Evolutionary conservation across 352 stramenopile species (phyloP), one percentile per base, ranked within the genome.

Genomic region (Thraustochytrium striatum): DNA sequence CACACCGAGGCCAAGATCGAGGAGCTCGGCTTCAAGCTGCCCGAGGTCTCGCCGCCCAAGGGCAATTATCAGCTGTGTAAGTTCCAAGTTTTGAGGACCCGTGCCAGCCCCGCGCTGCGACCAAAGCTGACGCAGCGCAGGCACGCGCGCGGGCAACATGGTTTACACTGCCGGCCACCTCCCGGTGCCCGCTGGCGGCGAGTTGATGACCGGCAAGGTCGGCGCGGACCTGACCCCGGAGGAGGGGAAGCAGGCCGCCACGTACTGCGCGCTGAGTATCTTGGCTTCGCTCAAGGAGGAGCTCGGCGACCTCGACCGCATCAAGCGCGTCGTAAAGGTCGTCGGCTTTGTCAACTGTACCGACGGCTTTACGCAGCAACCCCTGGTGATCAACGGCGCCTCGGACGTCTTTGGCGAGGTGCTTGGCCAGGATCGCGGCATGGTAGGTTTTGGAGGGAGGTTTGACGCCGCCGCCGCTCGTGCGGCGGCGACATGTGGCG

Each of bases 271-370:
- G 57, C 87, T 97, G 25, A 95, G 91, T 82, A 83, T 97, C 53
- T 85, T 96, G 43, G 90, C 90, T 43, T 97, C 93, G 8, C 84
- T 98, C 72, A 93, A 97, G 85, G 86, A 87, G 50, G 89, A 94
- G 75, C 81, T 94, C 44, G 91, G 91, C 50, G 92, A 97, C 84
- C 87, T 97, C 61, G 93, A 97, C 86, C 88, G 91, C 69, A 88
- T 98, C 70, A 94, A 92, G 85, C 88, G 92, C 78, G 87, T 98
- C 59, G 91, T 98, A 36, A 98, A 98, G 89, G 85, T 98, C 65
- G 91, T 97, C 57, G 94, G 94, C 75, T 98, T 98, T 84, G 94
- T 98, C 52, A 96, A 97, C 85, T 98, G 92, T 82, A 87, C 94
- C 25, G 90, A 96, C 69, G 90, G 90, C 80, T 97, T 97, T 85